Percentiles rank a stretch among this genome's conserved stretches.
Evolutionary conservation across 2,329 filamentous ascomycete species (phyloP).

Genomic region (Fusarium dlaminii): DNA sequence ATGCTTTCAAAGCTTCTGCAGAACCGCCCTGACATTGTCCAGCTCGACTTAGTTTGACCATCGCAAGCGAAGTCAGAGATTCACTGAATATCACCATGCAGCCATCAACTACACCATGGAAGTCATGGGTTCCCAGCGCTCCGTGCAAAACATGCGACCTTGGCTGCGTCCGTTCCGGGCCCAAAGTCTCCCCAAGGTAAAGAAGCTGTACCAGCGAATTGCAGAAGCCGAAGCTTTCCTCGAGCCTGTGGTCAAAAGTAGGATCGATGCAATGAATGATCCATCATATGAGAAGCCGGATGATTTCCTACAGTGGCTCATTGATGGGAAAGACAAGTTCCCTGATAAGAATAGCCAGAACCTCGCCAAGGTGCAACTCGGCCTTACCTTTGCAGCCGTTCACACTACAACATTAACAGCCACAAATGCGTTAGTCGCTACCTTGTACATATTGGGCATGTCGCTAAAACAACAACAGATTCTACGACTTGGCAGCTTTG

Average conservation of each 20-base stretch:
- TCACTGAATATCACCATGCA: background rate
- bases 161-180: background rate
- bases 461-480: background rate
- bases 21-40: background rate
- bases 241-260: background rate
- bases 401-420: background rate
- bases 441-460: no score
- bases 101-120: conserved; percentile 6
- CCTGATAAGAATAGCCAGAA: background rate
- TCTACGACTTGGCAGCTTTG: background rate
- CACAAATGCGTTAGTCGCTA: background rate
- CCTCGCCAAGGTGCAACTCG: background rate
- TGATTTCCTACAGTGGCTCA: background rate
- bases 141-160: background rate
- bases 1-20: accelerated
- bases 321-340: background rate
- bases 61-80: background rate
- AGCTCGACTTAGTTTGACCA: background rate
- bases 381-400: background rate
- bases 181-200: background rate
- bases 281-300: background rate
- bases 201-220: background rate
- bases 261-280: background rate
- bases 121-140: background rate
- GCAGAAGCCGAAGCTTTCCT: background rate